These are phyloP conservation scores for Pseudomassariella vexata DNA, from an alignment of 2,329 filamentous ascomycete species.

Conservation along the genomic window DNA sequence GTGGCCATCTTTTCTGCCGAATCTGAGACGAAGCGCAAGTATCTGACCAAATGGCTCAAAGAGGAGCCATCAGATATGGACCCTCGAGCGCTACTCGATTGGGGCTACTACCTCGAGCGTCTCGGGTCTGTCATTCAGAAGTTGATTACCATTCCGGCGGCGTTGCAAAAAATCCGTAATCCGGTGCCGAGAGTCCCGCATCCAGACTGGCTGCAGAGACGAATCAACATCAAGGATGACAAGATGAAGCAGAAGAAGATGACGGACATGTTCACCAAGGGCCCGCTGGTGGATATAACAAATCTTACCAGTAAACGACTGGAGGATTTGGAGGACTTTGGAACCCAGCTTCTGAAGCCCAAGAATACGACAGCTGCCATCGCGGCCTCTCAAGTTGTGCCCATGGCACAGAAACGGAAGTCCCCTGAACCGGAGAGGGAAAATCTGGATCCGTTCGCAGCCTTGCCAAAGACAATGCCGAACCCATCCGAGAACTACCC, in stretches of 20 bases:
- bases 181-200: slow-evolving; percentile 90
- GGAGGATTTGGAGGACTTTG: slow-evolving; percentile 78
- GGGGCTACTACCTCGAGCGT: slow-evolving; percentile 95
- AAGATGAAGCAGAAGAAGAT: slow-evolving; percentile 98
- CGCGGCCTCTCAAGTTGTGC: slow-evolving; percentile 48
- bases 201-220: slow-evolving; percentile 91
- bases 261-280: slow-evolving; percentile 80
- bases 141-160: slow-evolving; percentile 95
- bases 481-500: slow-evolving; percentile 79
- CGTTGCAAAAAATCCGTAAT: slow-evolving; percentile 89
- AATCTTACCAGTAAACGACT: slow-evolving; percentile 51
- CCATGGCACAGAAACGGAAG: slow-evolving; percentile 62
- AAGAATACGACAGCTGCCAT: slow-evolving; percentile 52
- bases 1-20: slow-evolving; percentile 97
- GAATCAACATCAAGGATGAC: slow-evolving; percentile 94
- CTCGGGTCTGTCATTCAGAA: slow-evolving; percentile 97
- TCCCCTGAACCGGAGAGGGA: slow-evolving; percentile 60
- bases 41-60: slow-evolving; percentile 90
- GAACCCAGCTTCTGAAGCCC: slow-evolving; percentile 59
- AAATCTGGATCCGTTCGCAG: slow-evolving; percentile 71
- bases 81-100: slow-evolving; percentile 83
- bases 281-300: slow-evolving; percentile 67
- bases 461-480: slow-evolving; percentile 78
- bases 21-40: slow-evolving; percentile 77
- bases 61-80: slow-evolving; percentile 91